These are phyloP conservation scores for Cladosporium velox DNA, from an alignment of 2,329 filamentous ascomycete species.

Conservation along the genomic window DNA sequence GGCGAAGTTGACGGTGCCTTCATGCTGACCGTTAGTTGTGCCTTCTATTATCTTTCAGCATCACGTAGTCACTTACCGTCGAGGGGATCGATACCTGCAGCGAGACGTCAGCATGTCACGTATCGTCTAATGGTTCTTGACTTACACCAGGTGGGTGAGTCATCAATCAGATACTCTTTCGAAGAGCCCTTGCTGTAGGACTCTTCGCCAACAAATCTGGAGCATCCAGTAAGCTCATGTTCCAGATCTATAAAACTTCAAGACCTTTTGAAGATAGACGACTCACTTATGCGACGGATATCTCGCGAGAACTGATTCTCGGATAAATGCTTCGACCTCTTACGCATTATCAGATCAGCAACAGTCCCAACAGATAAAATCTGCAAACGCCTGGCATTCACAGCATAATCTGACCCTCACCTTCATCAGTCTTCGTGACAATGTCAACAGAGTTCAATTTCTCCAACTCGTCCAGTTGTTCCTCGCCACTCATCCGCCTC, in stretches of 20 bases:
- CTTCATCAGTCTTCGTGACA: conserved; percentile 74
- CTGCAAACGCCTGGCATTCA: too few relatives aligned
- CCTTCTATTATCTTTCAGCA: neutral
- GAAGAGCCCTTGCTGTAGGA: conserved; percentile 69
- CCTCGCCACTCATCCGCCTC: conserved; percentile 51
- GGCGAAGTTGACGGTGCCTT: conserved; percentile 74
- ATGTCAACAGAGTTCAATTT: conserved; percentile 78
- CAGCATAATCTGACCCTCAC: conserved; percentile 42
- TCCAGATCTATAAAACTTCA: neutral
- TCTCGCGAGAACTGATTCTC: conserved; percentile 56
- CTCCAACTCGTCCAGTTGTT: conserved; percentile 53
- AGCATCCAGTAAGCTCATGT: neutral
- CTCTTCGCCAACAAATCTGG: conserved; percentile 75
- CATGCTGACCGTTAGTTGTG: neutral
- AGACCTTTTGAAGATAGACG: neutral
- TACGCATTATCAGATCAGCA: neutral
- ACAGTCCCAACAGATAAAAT: conserved; percentile 2
- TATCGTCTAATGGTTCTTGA: neutral
- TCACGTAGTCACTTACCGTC: conserved; percentile 54
- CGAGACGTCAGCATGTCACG: neutral
- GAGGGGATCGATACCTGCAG: conserved; percentile 63
- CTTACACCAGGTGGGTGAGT: conserved; percentile 67
- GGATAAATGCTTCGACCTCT: conserved; percentile 75
- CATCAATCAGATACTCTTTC: conserved; percentile 66
- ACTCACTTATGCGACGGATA: conserved; percentile 69